phyloP scores from a whole-genome alignment of 768 basidiomycete genomes.

The Termitomyces sp. region DNA sequence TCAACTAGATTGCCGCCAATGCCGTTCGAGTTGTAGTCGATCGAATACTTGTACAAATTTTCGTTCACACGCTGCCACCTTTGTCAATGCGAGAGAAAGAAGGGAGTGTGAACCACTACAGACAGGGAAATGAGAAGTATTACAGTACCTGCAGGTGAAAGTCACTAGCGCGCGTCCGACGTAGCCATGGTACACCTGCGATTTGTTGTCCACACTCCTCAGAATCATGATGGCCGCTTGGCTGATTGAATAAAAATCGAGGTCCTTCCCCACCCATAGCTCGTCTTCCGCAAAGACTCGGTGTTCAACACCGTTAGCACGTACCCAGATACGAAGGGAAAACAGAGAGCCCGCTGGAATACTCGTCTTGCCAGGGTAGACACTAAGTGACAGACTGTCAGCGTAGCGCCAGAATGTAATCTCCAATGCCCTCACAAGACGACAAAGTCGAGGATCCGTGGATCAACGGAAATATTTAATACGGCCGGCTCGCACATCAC shows the following conservation, averaged over 20 bases:
- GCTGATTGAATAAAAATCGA: slow-evolving; percentile 51
- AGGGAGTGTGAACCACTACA: background rate
- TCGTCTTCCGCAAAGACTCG: slow-evolving; percentile 60
- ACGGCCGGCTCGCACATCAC: slow-evolving; percentile 40
- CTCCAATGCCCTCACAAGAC: slow-evolving; percentile 44
- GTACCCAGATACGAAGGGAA: slow-evolving; percentile 61
- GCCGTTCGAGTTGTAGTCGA: slow-evolving; percentile 64
- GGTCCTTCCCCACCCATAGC: slow-evolving; percentile 61
- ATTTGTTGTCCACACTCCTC: slow-evolving; percentile 33
- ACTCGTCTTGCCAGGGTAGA: slow-evolving; percentile 54
- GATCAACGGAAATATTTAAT: slow-evolving; percentile 45
- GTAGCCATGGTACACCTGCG: slow-evolving; percentile 47
- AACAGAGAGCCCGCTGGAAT: slow-evolving; percentile 49
- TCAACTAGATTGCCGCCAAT: slow-evolving; percentile 51
- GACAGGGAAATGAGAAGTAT: background rate
- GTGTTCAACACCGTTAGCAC: slow-evolving; percentile 51
- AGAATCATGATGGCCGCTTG: slow-evolving; percentile 52
- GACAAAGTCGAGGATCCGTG: slow-evolving; percentile 48
- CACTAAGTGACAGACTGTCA: slow-evolving; percentile 24
- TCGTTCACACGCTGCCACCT: slow-evolving; percentile 47
- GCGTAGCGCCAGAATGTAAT: background rate
- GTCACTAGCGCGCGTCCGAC: slow-evolving; percentile 53
- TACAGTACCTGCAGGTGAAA: slow-evolving; percentile 45
- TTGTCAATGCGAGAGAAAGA: background rate
- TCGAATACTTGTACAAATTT: slow-evolving; percentile 44